Conservation (phyloP, 257 asterid genomes). For the Thymus quinquecostatus region DNA sequence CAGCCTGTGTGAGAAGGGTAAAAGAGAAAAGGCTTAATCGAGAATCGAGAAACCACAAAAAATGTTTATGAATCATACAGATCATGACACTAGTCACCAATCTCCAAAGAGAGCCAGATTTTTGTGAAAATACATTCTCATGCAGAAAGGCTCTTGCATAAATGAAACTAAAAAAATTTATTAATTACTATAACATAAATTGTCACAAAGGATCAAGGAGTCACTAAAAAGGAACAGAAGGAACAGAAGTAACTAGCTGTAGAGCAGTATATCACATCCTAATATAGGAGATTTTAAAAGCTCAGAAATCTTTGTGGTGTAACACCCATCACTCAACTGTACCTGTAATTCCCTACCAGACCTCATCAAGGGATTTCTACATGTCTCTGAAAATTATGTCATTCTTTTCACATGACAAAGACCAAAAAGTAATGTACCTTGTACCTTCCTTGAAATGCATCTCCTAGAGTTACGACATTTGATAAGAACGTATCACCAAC, state of each 20-base stretch:
- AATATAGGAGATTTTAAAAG: not conserved
- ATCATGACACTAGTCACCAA: not conserved
- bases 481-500: not conserved
- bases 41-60: conserved; percentile 24
- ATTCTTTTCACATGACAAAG: not conserved
- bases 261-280: not conserved
- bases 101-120: conserved; percentile 21
- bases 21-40: conserved; percentile 11
- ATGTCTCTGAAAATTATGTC: not conserved
- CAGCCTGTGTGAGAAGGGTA: conserved; percentile 63
- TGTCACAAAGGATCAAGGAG: not conserved
- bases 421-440: not conserved
- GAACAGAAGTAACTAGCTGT: not conserved
- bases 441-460: not conserved
- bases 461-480: not conserved
- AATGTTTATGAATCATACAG: conserved; percentile 23
- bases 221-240: not conserved
- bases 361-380: not conserved
- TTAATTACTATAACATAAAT: not conserved
- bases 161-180: not conserved
- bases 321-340: not conserved
- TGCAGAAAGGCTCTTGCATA: not conserved
- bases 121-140: conserved; percentile 1
- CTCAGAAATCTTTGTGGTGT: not conserved
- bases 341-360: not conserved